These are phyloP conservation scores for Suillus subalutaceus DNA, from an alignment of 768 basidiomycete species.

Conservation along the genomic window DNA sequence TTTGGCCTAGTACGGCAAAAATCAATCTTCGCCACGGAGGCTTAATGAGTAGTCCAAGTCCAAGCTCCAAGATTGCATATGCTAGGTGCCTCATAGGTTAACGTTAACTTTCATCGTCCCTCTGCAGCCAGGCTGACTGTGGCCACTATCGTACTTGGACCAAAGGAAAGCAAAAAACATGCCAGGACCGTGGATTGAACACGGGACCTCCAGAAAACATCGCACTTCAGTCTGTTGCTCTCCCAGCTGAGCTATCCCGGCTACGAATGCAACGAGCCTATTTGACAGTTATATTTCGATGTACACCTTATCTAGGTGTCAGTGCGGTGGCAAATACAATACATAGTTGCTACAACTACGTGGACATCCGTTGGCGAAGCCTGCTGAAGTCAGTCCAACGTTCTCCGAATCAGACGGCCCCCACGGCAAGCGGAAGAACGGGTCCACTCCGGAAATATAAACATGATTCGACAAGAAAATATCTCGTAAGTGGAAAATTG, in stretches of 20 bases:
- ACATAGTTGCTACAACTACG: background rate
- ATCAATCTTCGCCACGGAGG: no score
- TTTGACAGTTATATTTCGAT: background rate
- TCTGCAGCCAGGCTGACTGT: background rate
- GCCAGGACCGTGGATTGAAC: conserved; percentile 49
- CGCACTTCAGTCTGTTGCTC: conserved; percentile 40
- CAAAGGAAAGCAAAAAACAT: conserved; percentile 24
- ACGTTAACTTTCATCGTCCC: background rate
- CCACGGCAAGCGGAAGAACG: background rate
- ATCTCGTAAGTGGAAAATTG: background rate
- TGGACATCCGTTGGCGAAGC: background rate
- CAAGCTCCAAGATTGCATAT: background rate
- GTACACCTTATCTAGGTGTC: background rate
- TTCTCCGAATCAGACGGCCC: background rate
- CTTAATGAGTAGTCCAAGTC: background rate
- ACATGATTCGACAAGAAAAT: background rate
- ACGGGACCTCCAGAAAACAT: conserved; percentile 44
- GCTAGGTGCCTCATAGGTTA: background rate
- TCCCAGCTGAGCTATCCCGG: conserved; percentile 41
- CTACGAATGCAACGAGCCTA: background rate
- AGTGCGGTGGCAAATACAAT: background rate
- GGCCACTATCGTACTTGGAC: background rate
- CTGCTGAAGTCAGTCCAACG: background rate
- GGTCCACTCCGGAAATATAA: background rate
- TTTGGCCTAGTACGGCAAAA: no score